These are phyloP conservation scores for Chaetomium sp. DNA, from an alignment of 2,329 filamentous ascomycete species.

Conservation along the genomic window DNA sequence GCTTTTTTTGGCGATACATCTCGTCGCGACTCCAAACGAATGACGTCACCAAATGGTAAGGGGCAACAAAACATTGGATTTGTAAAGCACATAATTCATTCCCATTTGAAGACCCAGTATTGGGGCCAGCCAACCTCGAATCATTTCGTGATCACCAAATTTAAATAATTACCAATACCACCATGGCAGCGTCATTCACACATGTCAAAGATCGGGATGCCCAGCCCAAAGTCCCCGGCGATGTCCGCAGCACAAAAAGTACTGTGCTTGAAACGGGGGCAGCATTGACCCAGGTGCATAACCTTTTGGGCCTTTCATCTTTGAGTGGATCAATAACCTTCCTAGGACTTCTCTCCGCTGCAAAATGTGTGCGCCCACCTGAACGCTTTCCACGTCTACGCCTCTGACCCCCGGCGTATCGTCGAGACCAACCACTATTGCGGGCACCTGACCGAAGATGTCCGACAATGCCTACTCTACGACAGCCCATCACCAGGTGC, in stretches of 20 bases:
- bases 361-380: slow-evolving; percentile 75
- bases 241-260: slow-evolving; percentile 48
- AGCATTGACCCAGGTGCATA: slow-evolving; percentile 46
- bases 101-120: no score
- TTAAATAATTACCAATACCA: background rate
- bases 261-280: slow-evolving; percentile 56
- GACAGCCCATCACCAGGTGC: slow-evolving; percentile 62
- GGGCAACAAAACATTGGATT: no score
- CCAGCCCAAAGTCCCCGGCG: slow-evolving; percentile 31
- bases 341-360: slow-evolving; percentile 60
- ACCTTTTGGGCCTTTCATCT: no score
- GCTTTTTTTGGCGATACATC: no score
- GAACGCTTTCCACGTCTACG: slow-evolving; percentile 81
- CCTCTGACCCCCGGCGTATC: slow-evolving; percentile 59
- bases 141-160: no score
- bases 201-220: slow-evolving; percentile 13
- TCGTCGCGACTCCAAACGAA: no score
- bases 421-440: slow-evolving; percentile 86
- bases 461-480: slow-evolving; percentile 82
- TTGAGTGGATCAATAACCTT: background rate
- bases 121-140: no score
- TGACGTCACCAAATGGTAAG: no score
- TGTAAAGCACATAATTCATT: no score
- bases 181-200: background rate
- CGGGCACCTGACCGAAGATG: slow-evolving; percentile 65